Base-by-base conservation (phyloP, 129 eudicot genomes). In the Flaveria robusta region DNA sequence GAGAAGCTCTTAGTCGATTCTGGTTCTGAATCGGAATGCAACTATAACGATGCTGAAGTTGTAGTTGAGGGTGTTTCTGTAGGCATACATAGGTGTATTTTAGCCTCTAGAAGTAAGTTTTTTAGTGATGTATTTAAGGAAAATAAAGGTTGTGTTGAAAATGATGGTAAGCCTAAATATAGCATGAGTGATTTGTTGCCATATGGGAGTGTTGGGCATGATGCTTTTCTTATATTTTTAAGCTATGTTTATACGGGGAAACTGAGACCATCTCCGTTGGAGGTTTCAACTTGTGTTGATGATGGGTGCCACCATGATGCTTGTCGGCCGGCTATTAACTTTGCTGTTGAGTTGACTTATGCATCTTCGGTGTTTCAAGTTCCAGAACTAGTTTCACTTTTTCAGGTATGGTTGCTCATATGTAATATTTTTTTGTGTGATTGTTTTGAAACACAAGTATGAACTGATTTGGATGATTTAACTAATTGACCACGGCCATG, bases 211-310 rank as follows among this genome's bases (percentile, higher is more conserved):
- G 80, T 92, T 60, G 91, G 97, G 29, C 79, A 80, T 69, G 97
- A 92, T 74, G 89, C 96, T 6, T 87, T 92, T 66, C 77, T 81
- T 77, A 79, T 79, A 34, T 81, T 89, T 70, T 81, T 92, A 71
- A 83, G 84, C 63, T 92, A 89, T 74, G 64, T 89, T 79, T 92
- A 92, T 79, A 87, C 93, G 8, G 97, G 97, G 22, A 92, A 90
- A 81, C 51, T 92, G 54, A 86, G 77, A 86, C 72, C 90, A 5
- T 86, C 88, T 62, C 97, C 93, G 0, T 79, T 83, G 0, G 96
- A 89, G 75, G 96, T 89, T 50, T 87, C 96, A 1, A 89, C 87
- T 18, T 92, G 97, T 72, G 93, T 89, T 20, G 97, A 92, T 75
- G 82, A 70, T 59, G 82, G 79, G 16, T 92, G 97, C 46, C 76